phyloP scores from a whole-genome alignment of 768 basidiomycete genomes.

The Mycena rebaudengoi region DNA sequence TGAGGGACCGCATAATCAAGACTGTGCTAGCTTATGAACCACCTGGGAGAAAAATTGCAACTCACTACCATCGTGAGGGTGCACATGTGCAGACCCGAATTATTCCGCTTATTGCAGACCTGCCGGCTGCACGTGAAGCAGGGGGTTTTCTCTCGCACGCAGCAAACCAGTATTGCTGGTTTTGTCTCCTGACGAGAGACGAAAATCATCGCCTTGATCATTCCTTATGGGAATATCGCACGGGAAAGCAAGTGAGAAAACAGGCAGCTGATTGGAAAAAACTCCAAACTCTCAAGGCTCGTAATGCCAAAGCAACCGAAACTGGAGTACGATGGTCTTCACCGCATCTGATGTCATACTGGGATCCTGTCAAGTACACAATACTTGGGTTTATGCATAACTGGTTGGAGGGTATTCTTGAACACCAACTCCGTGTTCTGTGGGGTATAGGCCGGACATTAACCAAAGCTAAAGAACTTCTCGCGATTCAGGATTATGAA shows the following conservation, averaged over 20 bases:
- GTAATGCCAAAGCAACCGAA: slow-evolving; percentile 4
- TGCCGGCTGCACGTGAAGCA: slow-evolving; percentile 19
- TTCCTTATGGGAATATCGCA: slow-evolving; percentile 16
- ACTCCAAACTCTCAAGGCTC: background rate
- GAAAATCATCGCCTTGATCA: slow-evolving; percentile 21
- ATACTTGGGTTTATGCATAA: slow-evolving; percentile 32
- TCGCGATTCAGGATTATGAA: slow-evolving; percentile 1
- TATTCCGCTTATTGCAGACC: slow-evolving; percentile 25
- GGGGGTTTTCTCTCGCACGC: slow-evolving; percentile 22
- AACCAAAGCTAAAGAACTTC: background rate
- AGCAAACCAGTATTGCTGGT: slow-evolving; percentile 28
- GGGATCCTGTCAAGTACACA: slow-evolving; percentile 23
- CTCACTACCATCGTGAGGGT: slow-evolving; percentile 18
- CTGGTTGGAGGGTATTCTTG: slow-evolving; percentile 23
- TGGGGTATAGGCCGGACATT: slow-evolving; percentile 25
- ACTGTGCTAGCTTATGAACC: slow-evolving; percentile 5
- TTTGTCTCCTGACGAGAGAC: slow-evolving; percentile 7
- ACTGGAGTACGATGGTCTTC: slow-evolving; percentile 25
- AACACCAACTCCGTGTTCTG: slow-evolving; percentile 15
- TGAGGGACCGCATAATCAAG: slow-evolving; percentile 7
- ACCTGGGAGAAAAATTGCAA: slow-evolving; percentile 11
- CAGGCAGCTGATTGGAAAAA: slow-evolving; percentile 26
- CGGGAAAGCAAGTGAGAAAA: slow-evolving; percentile 14
- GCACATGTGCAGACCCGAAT: slow-evolving; percentile 15
- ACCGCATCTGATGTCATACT: slow-evolving; percentile 22